A percentile compares a stretch with the other conserved stretches of the same genome.
phyloP scores from a whole-genome alignment of 1,284 basidiomycete species.

The Heterobasidion irregulare region DNA sequence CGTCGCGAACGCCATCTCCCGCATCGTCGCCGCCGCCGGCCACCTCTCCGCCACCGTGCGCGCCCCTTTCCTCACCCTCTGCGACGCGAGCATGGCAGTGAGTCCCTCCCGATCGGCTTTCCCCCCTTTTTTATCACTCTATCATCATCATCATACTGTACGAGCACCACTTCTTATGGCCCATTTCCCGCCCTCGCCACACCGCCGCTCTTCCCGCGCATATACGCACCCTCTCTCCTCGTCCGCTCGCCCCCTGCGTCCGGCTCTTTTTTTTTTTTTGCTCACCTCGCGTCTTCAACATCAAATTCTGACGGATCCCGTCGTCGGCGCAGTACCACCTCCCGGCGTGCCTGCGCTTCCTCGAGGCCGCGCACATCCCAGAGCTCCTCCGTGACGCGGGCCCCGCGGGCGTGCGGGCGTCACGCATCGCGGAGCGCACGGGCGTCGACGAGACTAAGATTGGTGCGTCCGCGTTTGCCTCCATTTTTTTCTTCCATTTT shows the following conservation, averaged over 20 bases:
- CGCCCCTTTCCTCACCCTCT: constrained; percentile 55
- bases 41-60: constrained; percentile 58
- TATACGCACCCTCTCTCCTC: background rate
- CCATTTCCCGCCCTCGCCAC: background rate
- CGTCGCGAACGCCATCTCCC: constrained; percentile 49
- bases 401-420: constrained; percentile 45
- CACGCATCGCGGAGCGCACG: constrained; percentile 36
- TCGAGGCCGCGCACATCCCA: constrained; percentile 57
- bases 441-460: constrained; percentile 38
- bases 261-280: background rate
- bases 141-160: background rate
- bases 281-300: background rate
- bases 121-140: background rate
- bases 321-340: constrained; percentile 48
- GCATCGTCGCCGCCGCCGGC: constrained; percentile 58
- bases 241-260: background rate
- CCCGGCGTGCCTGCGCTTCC: constrained; percentile 57
- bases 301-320: background rate
- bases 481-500: background rate
- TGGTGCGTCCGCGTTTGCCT: constrained; percentile 24
- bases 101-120: constrained; percentile 9
- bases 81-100: constrained; percentile 63
- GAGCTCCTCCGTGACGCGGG: constrained; percentile 61
- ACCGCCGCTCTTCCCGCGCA: no score
- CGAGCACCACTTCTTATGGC: background rate